phyloP scores from a whole-genome alignment of 169 alveolate genomes.

The Sarcocystis neurona region DNA sequence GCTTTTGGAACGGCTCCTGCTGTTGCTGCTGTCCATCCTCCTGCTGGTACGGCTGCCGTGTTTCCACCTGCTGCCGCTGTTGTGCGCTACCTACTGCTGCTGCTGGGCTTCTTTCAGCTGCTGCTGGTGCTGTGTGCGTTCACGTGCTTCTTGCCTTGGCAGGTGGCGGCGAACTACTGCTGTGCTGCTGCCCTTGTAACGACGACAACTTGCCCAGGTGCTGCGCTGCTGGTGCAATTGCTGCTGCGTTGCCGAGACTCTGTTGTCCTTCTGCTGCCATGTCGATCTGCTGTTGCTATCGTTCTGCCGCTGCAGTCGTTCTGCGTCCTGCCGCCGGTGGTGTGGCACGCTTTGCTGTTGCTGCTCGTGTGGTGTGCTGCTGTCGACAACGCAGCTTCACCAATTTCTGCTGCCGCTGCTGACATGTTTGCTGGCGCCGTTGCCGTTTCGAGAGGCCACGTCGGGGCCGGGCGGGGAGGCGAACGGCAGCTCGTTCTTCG shows the following conservation, averaged over 20 bases:
- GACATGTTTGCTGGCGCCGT: constrained; percentile 19
- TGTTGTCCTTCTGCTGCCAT: background rate
- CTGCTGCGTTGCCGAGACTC: background rate
- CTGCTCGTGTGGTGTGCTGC: background rate
- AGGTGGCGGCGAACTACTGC: no score
- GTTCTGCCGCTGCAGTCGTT: background rate
- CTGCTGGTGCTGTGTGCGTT: no score
- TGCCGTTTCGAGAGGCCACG: background rate
- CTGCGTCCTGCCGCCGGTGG: background rate
- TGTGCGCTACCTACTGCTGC: no score
- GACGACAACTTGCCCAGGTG: no score
- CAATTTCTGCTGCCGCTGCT: constrained; percentile 34
- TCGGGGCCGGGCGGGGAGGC: background rate
- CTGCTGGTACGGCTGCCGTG: no score
- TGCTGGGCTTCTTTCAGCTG: no score
- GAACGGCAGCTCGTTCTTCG: background rate
- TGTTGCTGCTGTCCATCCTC: no score
- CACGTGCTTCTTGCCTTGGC: no score
- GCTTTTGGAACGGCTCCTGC: no score
- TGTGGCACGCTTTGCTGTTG: background rate
- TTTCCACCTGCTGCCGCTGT: no score
- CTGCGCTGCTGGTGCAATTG: background rate
- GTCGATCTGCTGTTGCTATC: background rate
- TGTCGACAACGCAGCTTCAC: background rate
- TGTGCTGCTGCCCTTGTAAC: no score